These are phyloP conservation scores for Rhodamnia rubescens DNA, from an alignment of 345 rosid species.

Conservation along the genomic window DNA sequence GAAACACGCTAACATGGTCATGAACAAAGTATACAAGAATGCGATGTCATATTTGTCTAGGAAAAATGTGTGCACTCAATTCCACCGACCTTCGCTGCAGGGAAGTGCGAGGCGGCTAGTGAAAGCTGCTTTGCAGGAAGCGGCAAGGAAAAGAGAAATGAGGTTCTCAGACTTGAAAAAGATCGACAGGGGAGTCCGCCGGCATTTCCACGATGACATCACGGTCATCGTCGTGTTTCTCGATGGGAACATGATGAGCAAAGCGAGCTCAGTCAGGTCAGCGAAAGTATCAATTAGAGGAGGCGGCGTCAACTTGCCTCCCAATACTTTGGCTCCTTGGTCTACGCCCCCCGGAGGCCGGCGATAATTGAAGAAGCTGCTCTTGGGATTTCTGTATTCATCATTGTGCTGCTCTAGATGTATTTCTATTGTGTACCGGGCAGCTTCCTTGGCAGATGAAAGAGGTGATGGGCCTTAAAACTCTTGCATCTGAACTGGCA, in stretches of 20 bases:
- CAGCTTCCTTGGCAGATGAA: not conserved
- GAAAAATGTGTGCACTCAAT: not conserved
- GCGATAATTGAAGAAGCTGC: constrained; percentile 8
- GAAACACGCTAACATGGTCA: not conserved
- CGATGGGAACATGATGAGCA: constrained; percentile 45
- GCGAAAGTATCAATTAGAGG: constrained; percentile 51
- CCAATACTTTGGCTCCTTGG: constrained; percentile 47
- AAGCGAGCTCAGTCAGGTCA: constrained; percentile 31
- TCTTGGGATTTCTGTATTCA: constrained; percentile 1
- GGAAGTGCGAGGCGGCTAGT: constrained; percentile 75
- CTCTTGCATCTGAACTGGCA: not conserved
- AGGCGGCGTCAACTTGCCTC: constrained; percentile 53
- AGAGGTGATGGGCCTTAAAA: not conserved
- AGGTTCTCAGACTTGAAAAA: constrained; percentile 82
- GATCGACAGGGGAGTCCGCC: constrained; percentile 76
- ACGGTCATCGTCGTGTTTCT: constrained; percentile 73
- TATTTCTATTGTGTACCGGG: not conserved
- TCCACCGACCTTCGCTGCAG: constrained; percentile 22
- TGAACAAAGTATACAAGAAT: not conserved
- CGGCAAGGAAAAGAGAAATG: constrained; percentile 90
- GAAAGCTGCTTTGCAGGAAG: constrained; percentile 72
- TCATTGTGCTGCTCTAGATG: constrained; percentile 10
- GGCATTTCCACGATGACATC: constrained; percentile 94
- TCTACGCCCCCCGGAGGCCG: constrained; percentile 39
- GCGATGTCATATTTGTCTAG: not conserved